Conservation (phyloP, 2,329 filamentous ascomycete species). For the Botrytis byssoidea region DNA sequence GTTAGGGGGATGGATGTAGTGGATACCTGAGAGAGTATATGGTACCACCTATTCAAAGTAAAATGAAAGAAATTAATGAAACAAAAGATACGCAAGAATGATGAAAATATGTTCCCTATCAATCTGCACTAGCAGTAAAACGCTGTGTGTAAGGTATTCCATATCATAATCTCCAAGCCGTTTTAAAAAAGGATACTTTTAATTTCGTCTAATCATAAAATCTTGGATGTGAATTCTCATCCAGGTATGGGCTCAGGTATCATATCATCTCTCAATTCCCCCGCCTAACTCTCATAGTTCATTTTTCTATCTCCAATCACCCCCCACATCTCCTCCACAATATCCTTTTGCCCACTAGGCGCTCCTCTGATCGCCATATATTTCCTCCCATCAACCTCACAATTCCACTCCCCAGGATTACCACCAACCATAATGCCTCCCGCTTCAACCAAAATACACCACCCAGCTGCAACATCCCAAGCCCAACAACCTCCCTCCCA, state of each 20-base stretch:
- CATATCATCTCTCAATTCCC: background rate
- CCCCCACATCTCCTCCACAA: conserved; percentile 64
- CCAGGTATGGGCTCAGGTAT: background rate
- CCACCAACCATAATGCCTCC: conserved; percentile 71
- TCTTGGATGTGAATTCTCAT: background rate
- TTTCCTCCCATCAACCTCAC: conserved; percentile 55
- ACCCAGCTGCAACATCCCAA: conserved; percentile 82
- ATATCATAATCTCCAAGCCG: background rate
- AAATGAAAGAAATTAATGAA: background rate
- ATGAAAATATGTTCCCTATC: background rate
- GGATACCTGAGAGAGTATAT: background rate
- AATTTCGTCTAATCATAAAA: background rate
- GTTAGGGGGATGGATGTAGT: background rate
- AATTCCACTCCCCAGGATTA: conserved; percentile 72
- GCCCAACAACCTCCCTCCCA: conserved; percentile 86
- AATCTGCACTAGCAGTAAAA: background rate
- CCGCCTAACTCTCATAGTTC: conserved; percentile 43
- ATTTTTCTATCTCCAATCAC: conserved; percentile 55
- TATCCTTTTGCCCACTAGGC: conserved; percentile 56
- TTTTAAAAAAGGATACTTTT: background rate
- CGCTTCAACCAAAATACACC: conserved; percentile 72
- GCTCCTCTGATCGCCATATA: conserved; percentile 64
- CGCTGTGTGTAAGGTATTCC: too few species aligned
- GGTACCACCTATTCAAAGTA: background rate
- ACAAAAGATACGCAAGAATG: background rate